Evolutionary conservation across 352 stramenopile genomes (phyloP).

Genomic region (Pythium biforme): DNA sequence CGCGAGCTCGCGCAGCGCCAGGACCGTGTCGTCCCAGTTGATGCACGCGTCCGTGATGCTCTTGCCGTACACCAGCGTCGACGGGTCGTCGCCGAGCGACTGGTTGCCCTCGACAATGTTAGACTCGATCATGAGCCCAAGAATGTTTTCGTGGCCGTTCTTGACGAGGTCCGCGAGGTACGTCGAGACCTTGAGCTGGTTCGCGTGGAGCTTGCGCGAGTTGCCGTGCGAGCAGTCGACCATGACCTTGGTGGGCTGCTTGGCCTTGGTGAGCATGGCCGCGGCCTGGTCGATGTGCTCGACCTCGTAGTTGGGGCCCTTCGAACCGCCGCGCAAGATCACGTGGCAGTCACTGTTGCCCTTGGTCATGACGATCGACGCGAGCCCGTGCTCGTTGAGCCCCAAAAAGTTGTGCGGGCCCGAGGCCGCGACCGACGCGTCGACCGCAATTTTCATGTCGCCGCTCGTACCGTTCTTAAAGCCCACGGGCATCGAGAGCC

Average conservation of each 20-base stretch:
- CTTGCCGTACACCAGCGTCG: slow-evolving; percentile 80
- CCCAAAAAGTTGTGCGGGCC: slow-evolving; percentile 81
- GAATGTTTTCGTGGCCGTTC: slow-evolving; percentile 59
- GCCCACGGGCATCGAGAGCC: slow-evolving; percentile 78
- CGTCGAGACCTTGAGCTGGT: slow-evolving; percentile 76
- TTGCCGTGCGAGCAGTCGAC: slow-evolving; percentile 89
- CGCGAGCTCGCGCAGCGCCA: slow-evolving; percentile 54
- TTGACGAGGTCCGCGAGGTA: slow-evolving; percentile 69
- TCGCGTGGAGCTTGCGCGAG: slow-evolving; percentile 79
- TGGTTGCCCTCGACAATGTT: slow-evolving; percentile 88
- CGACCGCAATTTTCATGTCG: slow-evolving; percentile 79
- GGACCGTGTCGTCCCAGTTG: slow-evolving; percentile 80
- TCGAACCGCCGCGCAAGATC: slow-evolving; percentile 72
- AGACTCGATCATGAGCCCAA: slow-evolving; percentile 89
- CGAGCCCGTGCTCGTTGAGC: slow-evolving; percentile 78
- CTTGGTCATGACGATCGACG: slow-evolving; percentile 82
- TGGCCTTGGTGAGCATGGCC: slow-evolving; percentile 57
- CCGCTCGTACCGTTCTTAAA: slow-evolving; percentile 87
- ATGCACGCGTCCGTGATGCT: slow-evolving; percentile 89
- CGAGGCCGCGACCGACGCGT: slow-evolving; percentile 65
- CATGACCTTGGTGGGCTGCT: slow-evolving; percentile 79
- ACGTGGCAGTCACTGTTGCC: slow-evolving; percentile 86
- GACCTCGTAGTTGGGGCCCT: slow-evolving; percentile 82
- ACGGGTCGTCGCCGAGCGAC: slow-evolving; percentile 60
- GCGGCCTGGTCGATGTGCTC: slow-evolving; percentile 67